These are phyloP conservation scores for Psilocybe cyanescens DNA, from an alignment of 768 basidiomycete genomes.

Conservation along the genomic window DNA sequence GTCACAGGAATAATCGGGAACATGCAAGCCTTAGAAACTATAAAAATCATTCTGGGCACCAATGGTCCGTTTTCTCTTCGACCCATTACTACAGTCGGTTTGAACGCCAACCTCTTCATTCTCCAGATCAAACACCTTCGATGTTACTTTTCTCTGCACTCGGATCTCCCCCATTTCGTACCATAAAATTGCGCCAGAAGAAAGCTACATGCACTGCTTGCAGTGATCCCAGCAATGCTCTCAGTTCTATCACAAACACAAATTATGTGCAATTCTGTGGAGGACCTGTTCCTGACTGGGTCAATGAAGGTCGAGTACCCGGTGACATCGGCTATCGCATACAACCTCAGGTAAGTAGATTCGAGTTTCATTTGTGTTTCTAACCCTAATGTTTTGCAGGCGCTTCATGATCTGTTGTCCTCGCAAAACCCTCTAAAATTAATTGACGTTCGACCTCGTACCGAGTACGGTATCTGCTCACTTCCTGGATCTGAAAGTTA, in stretches of 20 bases:
- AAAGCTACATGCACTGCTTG: constrained; percentile 80
- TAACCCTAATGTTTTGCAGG: constrained; percentile 38
- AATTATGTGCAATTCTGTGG: constrained; percentile 93
- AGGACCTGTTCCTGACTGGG: constrained; percentile 69
- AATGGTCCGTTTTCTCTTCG: constrained; percentile 48
- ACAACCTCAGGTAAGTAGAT: constrained; percentile 40
- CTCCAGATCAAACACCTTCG: constrained; percentile 59
- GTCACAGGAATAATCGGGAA: constrained; percentile 91
- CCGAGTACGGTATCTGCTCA: constrained; percentile 87
- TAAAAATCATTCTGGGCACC: constrained; percentile 75
- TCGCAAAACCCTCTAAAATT: constrained; percentile 38
- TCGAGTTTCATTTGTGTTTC: neutral
- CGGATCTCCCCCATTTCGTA: constrained; percentile 73
- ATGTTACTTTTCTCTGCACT: constrained; percentile 80
- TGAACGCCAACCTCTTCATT: neutral
- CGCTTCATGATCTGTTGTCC: constrained; percentile 44
- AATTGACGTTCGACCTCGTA: constrained; percentile 79
- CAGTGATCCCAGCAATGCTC: constrained; percentile 36
- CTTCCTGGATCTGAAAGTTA: constrained; percentile 76
- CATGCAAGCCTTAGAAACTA: constrained; percentile 86
- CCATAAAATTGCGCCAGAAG: constrained; percentile 76
- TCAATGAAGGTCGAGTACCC: constrained; percentile 49
- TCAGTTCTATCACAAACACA: constrained; percentile 21
- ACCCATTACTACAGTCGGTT: neutral
- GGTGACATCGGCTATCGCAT: constrained; percentile 47